phyloP scores from a whole-genome alignment of 306 rosid genomes.

The Trifolium subterraneum region DNA sequence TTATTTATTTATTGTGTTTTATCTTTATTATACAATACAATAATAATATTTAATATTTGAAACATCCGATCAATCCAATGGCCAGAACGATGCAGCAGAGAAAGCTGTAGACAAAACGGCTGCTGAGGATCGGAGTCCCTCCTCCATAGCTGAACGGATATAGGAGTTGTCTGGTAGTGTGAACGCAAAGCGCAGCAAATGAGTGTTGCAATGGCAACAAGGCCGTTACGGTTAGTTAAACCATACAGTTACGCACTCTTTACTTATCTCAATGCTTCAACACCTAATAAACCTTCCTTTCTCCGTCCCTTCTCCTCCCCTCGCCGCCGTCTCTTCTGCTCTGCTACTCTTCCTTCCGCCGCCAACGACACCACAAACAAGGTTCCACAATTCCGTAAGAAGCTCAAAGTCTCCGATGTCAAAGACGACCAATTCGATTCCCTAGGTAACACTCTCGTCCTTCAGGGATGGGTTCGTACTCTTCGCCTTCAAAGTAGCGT shows the following conservation, averaged over 20 bases:
- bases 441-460: conserved; percentile 62
- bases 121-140: no score
- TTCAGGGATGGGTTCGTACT: conserved; percentile 89
- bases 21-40: no score
- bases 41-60: no score
- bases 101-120: no score
- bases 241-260: conserved; percentile 31
- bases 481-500: conserved; percentile 80
- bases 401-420: conserved; percentile 68
- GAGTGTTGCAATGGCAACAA: conserved; percentile 37
- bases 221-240: conserved; percentile 28
- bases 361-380: conserved; percentile 44
- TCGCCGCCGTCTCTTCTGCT: conserved; percentile 57
- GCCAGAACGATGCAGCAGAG: no score
- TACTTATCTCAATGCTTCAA: conserved; percentile 19
- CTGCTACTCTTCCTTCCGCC: conserved; percentile 56
- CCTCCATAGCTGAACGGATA: conserved; percentile 11
- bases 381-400: conserved; percentile 78
- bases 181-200: background rate
- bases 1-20: no score
- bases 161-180: background rate
- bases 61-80: no score
- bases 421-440: conserved; percentile 66
- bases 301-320: conserved; percentile 41
- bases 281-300: conserved; percentile 37